These are phyloP conservation scores for Skeletonema tropicum DNA, from an alignment of 108 stramenopile genomes.

Conservation along the genomic window DNA sequence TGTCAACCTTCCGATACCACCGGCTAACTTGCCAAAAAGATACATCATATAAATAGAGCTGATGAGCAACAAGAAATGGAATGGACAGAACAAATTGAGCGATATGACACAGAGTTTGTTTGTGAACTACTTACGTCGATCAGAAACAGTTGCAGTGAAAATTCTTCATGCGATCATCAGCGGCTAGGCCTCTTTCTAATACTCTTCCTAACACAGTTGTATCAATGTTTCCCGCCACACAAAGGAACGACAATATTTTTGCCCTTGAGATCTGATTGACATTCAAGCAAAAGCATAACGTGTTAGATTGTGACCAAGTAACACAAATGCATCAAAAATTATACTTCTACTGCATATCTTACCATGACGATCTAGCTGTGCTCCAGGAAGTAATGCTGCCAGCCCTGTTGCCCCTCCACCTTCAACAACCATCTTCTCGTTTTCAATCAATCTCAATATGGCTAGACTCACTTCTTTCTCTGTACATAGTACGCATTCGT, in stretches of 20 bases:
- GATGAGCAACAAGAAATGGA: not conserved
- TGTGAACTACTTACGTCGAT: slow-evolving; percentile 64
- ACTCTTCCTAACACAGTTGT: slow-evolving; percentile 90
- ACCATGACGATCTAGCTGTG: slow-evolving; percentile 66
- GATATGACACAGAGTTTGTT: not conserved
- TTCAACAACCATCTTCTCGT: slow-evolving; percentile 96
- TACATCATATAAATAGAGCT: not conserved
- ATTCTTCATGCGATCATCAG: slow-evolving; percentile 89
- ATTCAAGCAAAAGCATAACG: not conserved
- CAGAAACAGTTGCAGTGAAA: slow-evolving; percentile 94
- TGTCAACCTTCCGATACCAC: slow-evolving; percentile 87
- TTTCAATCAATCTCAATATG: slow-evolving; percentile 92
- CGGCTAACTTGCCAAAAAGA: not conserved
- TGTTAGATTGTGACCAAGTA: not conserved
- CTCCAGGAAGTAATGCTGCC: slow-evolving; percentile 92
- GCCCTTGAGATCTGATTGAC: slow-evolving; percentile 71
- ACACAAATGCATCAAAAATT: not conserved
- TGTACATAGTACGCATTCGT: slow-evolving; percentile 77
- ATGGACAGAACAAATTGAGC: not conserved
- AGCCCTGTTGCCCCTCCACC: slow-evolving; percentile 91
- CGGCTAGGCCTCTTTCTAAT: slow-evolving; percentile 94
- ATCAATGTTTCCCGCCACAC: slow-evolving; percentile 98
- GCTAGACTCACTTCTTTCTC: slow-evolving; percentile 93
- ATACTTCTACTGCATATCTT: not conserved
- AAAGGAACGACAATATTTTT: slow-evolving; percentile 95